A percentile compares a stretch with the other conserved stretches of the same genome.
Evolutionary conservation across 305 asterid species (phyloP).

Genomic region (Fraxinus platypoda): DNA sequence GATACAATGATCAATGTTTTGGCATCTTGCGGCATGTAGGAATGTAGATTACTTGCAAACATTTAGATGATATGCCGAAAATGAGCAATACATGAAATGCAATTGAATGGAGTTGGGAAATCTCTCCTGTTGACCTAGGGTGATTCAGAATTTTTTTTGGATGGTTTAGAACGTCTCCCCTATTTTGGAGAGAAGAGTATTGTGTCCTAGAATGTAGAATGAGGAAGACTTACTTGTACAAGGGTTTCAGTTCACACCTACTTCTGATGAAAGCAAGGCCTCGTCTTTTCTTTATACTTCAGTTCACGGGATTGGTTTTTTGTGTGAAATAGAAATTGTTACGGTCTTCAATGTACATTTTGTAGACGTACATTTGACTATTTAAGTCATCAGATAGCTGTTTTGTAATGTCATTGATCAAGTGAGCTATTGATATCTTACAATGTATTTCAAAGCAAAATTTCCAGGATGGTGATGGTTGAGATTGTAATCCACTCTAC

Average conservation of each 20-base stretch:
- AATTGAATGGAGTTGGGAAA: neutral
- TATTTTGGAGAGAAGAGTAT: neutral
- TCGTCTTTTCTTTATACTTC: neutral
- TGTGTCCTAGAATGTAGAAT: neutral
- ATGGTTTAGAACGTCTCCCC: neutral
- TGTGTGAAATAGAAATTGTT: neutral
- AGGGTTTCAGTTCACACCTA: neutral
- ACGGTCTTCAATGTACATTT: neutral
- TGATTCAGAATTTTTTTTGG: neutral
- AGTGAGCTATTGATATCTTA: neutral
- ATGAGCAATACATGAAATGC: neutral
- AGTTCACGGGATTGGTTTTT: neutral
- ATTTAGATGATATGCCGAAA: neutral
- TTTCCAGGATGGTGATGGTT: neutral
- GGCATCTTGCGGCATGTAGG: neutral
- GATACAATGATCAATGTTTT: neutral
- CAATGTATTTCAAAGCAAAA: neutral
- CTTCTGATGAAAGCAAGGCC: neutral
- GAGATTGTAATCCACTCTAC: neutral
- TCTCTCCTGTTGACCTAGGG: neutral
- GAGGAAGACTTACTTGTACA: neutral
- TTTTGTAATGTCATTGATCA: neutral
- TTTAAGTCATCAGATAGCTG: neutral
- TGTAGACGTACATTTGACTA: neutral
- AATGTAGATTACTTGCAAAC: conserved; percentile 1